Base-by-base conservation (phyloP, 352 stramenopile genomes). In the Phytophthora pisi region DNA sequence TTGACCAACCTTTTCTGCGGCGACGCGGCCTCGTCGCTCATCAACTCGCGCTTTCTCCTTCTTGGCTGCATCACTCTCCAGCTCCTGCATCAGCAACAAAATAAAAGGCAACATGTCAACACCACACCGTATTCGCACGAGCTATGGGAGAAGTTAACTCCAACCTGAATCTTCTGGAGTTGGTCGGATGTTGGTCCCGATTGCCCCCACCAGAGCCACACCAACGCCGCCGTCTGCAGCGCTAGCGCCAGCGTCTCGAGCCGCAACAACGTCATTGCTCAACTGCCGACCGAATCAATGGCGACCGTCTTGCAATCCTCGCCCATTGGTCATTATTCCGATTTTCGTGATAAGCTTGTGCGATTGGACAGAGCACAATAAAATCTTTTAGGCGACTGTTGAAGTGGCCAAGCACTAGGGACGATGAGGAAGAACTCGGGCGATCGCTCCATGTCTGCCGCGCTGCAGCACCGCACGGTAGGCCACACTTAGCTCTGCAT, bases 21-120 rank as follows among this genome's bases (percentile, higher is more conserved):
- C 72, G 3, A 92, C 72, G 4, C 88, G 79, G 0, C 88, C 88
- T 58, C 69, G 71, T 13, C 86, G 80, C 63, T 95, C 88, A 31
- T 88, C 75, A 16, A 76, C 30, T 1, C 88, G 79, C 66, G 86
- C 70, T 47, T 77, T 62, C 50, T 92, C 84, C 53, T 85, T 88
- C 51, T 78, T 84, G 20, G 63, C 57, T 4, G 76, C 61, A 46
- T 88, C 70, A 1, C 53, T 43, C 47, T 86, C 60, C 40, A 90
- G 51, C 13, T 74, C 45, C 79, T 83, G 34, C 15, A 20, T 18
- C 38, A 20, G 42, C 54, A 3, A 4, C 7, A 8, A 34, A 31
- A 23, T 49, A 53, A 55, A 62, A 55, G 56, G 30, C 57, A 57
- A 61, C 50, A 65, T 18, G 38, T 42, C 57, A 30, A 18, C 23